Evolutionary conservation across 2,329 filamentous ascomycete species (phyloP).

Genomic region (Aspergillus spinulosporus): DNA sequence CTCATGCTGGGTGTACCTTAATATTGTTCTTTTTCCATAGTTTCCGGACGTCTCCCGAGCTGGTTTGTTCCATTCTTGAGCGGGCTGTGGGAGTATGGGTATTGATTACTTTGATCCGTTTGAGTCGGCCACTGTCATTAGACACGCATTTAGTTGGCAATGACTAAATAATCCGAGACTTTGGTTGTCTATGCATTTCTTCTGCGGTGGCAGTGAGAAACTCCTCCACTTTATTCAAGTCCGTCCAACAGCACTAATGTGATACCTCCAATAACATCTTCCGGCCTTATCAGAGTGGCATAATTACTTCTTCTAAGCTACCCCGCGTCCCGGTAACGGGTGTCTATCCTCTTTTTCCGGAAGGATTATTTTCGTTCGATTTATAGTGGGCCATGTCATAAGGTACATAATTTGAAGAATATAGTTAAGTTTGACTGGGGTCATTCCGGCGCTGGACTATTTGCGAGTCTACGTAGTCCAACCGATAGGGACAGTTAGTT

Average conservation of each 20-base stretch:
- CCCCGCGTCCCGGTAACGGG: not conserved
- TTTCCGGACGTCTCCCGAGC: not conserved
- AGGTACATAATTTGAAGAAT: not conserved
- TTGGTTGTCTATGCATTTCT: no score
- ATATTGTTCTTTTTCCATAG: not conserved
- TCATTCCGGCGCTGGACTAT: not conserved
- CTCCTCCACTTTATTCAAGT: not conserved
- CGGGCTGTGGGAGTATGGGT: not conserved
- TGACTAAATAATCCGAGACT: not conserved
- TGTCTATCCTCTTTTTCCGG: not conserved
- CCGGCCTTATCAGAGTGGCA: slow-evolving; percentile 11
- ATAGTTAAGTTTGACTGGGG: not conserved
- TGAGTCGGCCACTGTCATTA: not conserved
- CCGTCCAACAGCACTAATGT: slow-evolving; percentile 3
- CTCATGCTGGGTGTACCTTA: not conserved
- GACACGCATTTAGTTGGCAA: not conserved
- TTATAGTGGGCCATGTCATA: no score
- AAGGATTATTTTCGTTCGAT: not conserved
- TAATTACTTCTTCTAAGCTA: slow-evolving; percentile 12
- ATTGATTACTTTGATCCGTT: not conserved
- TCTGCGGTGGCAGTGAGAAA: not conserved
- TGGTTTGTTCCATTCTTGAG: not conserved
- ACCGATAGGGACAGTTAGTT: not conserved
- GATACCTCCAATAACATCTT: slow-evolving; percentile 14
- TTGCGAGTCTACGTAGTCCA: not conserved